Conservation (phyloP, 2,329 filamentous ascomycete genomes). For the Fusarium ambrosium region DNA sequence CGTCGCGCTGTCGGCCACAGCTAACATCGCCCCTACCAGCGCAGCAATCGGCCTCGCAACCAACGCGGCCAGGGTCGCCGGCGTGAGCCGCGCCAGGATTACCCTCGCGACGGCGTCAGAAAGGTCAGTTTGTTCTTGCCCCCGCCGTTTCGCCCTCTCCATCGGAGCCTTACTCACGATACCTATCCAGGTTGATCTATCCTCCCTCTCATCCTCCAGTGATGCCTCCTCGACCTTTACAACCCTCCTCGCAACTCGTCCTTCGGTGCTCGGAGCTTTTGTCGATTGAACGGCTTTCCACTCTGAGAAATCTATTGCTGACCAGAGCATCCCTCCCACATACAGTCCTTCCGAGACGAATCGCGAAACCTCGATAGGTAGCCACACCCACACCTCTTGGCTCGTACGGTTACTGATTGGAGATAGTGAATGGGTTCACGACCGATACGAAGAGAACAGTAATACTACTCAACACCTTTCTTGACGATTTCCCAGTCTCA, state of each 20-base stretch:
- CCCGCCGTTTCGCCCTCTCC: neutral
- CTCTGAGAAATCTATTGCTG: constrained; percentile 56
- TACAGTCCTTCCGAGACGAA: constrained; percentile 73
- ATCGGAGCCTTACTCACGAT: constrained; percentile 36
- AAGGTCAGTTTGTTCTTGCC: constrained; percentile 72
- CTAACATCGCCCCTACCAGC: constrained; percentile 42
- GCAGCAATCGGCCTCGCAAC: constrained; percentile 52
- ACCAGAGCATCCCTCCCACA: constrained; percentile 54
- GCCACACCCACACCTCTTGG: constrained; percentile 45
- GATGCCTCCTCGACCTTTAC: constrained; percentile 47
- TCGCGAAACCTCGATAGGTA: constrained; percentile 79
- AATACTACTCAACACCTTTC: constrained; percentile 41
- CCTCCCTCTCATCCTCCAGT: constrained; percentile 49
- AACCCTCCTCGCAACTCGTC: constrained; percentile 48
- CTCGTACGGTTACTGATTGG: constrained; percentile 21
- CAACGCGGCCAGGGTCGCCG: constrained; percentile 53
- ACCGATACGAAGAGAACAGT: constrained; percentile 85
- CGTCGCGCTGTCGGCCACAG: constrained; percentile 25
- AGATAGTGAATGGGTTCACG: constrained; percentile 90
- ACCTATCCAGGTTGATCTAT: constrained; percentile 51
- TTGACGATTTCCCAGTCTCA: constrained; percentile 38
- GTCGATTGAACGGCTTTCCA: constrained; percentile 48
- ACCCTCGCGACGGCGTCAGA: constrained; percentile 88
- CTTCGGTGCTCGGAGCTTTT: constrained; percentile 49
- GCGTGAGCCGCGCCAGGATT: constrained; percentile 58